Conservation (phyloP, 495 filamentous ascomycete genomes). For the Talaromyces proteolyticus region DNA sequence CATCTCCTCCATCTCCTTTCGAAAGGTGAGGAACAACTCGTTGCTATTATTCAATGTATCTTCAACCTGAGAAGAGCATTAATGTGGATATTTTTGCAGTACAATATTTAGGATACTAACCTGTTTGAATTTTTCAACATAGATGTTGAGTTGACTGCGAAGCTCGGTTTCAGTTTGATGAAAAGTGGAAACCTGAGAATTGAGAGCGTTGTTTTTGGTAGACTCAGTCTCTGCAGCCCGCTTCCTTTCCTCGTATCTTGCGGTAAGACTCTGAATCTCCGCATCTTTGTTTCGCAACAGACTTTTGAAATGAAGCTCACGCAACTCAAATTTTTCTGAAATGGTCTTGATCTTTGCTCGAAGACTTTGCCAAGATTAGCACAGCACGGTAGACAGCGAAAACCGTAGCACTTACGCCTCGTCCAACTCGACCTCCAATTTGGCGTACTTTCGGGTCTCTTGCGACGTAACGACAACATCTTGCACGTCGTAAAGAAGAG, state of each 20-base stretch:
- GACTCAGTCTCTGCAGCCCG: slow-evolving; percentile 79
- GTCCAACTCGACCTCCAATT: slow-evolving; percentile 74
- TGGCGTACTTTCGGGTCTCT: slow-evolving; percentile 67
- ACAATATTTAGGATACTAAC: slow-evolving; percentile 43
- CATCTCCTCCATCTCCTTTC: slow-evolving; percentile 99
- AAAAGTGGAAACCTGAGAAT: slow-evolving; percentile 88
- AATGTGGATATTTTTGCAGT: slow-evolving; percentile 3
- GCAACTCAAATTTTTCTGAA: slow-evolving; percentile 90
- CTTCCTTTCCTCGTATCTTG: slow-evolving; percentile 80
- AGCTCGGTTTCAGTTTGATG: slow-evolving; percentile 93
- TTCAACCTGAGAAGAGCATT: slow-evolving; percentile 67
- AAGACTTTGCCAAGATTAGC: slow-evolving; percentile 50
- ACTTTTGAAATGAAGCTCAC: slow-evolving; percentile 85
- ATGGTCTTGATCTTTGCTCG: slow-evolving; percentile 87
- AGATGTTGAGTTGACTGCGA: slow-evolving; percentile 92
- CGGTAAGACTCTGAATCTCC: slow-evolving; percentile 88
- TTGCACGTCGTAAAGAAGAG: slow-evolving; percentile 71
- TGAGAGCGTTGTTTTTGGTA: slow-evolving; percentile 72
- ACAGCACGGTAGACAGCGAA: neutral
- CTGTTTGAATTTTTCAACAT: slow-evolving; percentile 99
- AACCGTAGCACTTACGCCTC: slow-evolving; percentile 63
- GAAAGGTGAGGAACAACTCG: slow-evolving; percentile 94
- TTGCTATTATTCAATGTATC: slow-evolving; percentile 98
- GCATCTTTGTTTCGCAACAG: slow-evolving; percentile 89
- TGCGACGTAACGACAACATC: slow-evolving; percentile 73